Percentiles rank a stretch among this genome's conserved stretches.
Evolutionary conservation across 345 rosid genomes (phyloP).

Genomic region (Eucalyptus paniculata): DNA sequence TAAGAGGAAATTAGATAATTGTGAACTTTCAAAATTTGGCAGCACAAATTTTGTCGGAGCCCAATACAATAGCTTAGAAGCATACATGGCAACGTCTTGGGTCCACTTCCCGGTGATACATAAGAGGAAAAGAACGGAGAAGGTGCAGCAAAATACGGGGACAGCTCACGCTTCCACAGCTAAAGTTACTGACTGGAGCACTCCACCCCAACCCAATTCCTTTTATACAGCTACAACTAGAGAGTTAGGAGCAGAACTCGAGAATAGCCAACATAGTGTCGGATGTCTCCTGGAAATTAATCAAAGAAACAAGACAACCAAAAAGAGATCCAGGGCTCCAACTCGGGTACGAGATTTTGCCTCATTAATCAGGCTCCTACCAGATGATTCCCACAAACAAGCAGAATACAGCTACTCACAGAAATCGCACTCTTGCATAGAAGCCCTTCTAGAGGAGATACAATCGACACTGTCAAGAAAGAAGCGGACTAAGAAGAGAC

Average conservation of each 20-base stretch:
- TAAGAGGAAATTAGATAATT: constrained; percentile 8
- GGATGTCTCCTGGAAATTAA: constrained; percentile 5
- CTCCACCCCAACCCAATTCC: neutral
- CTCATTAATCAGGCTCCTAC: constrained; percentile 13
- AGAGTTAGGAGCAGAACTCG: constrained; percentile 9
- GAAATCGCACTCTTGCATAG: constrained; percentile 9
- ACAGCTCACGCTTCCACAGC: neutral
- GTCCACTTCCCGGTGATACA: constrained; percentile 7
- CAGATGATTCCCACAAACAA: constrained; percentile 3
- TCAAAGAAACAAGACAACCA: constrained; percentile 22
- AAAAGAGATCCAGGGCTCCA: constrained; percentile 44
- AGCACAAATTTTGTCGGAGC: constrained; percentile 16
- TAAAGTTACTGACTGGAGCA: neutral
- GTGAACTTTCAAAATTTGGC: neutral
- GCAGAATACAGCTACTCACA: neutral
- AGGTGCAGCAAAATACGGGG: constrained; percentile 5
- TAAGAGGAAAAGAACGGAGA: constrained; percentile 39
- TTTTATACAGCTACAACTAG: constrained; percentile 1
- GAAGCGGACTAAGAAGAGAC: constrained; percentile 36
- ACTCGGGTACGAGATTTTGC: constrained; percentile 24
- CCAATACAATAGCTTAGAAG: constrained; percentile 18
- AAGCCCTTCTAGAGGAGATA: constrained; percentile 17
- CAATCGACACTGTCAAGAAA: constrained; percentile 21
- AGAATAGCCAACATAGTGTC: constrained; percentile 10
- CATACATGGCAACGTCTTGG: constrained; percentile 15